These are phyloP conservation scores for Lipomyces sp. DNA, from an alignment of 805 yeast genomes.

Conservation along the genomic window DNA sequence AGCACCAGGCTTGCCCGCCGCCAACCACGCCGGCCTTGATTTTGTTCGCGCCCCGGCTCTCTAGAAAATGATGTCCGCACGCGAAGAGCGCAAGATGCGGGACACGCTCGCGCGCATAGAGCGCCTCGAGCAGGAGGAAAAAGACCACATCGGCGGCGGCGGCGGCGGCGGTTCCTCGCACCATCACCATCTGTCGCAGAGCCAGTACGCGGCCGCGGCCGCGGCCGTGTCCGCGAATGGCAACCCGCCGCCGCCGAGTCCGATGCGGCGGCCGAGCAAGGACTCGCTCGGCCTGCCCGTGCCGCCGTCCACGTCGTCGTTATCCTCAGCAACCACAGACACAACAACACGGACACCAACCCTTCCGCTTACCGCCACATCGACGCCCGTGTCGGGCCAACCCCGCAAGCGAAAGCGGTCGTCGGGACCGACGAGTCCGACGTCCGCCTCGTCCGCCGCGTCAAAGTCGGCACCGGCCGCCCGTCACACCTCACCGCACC, in stretches of 20 bases:
- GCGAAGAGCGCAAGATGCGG: slow-evolving; percentile 26
- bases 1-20: not conserved
- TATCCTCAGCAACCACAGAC: too few species aligned
- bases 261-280: slow-evolving; percentile 7
- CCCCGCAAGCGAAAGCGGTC: slow-evolving; percentile 1
- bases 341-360: too few species aligned
- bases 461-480: too few species aligned
- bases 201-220: not conserved
- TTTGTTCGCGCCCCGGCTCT: not conserved
- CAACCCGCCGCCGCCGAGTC: too few species aligned
- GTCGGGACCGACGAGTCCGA: not conserved
- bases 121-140: slow-evolving; percentile 22
- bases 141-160: slow-evolving; percentile 2
- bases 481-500: too few species aligned
- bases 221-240: slow-evolving; percentile 6
- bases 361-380: not conserved
- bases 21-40: too few species aligned
- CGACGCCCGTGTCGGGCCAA: not conserved
- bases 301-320: not conserved
- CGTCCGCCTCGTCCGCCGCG: not conserved
- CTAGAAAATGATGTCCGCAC: slow-evolving; percentile 14
- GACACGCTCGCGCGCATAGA: slow-evolving; percentile 23
- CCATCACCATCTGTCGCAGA: too few species aligned
- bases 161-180: too few species aligned
- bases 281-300: not conserved